Base-by-base conservation (phyloP, 192 early-diverging fungal genomes). In the Entophlyctis luteolus region DNA sequence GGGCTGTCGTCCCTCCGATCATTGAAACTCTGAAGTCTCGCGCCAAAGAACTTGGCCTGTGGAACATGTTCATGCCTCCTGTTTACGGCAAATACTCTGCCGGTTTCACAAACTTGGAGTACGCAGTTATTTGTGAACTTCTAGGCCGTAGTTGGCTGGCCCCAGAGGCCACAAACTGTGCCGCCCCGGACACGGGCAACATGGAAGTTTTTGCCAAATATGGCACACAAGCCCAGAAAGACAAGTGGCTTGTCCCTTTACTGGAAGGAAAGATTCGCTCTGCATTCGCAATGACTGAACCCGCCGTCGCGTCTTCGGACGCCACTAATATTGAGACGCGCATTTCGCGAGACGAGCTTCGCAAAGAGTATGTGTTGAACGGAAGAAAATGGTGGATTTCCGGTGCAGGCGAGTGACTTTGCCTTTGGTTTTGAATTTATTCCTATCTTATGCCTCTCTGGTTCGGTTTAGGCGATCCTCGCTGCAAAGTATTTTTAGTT, bases 181-280 rank as follows among this genome's bases (percentile, higher is more conserved):
- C 86, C 42, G 92, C 93, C 20, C 95, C 95, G 16, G 96, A 99
- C 72, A 96, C 96, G 3, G 96, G 96, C 58, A 99, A 99, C 83
- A 99, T 99, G 95, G 95, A 99, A 71, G 93, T 99, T 45, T 88
- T 99, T 65, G 92, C 91, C 36, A 95, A 96, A 77, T 99, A 95
- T 77, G 96, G 96, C 48, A 84, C 81, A 14, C 67, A 76, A 20
- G 89, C 71, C 42, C 96, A 99, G 74, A 95, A 97, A 79, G 54
- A 80, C 42, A 72, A 73, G 37, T 85, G 80, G 80, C 74, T 85
- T 33, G 58, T 48, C 6, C 96, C 96, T 10, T 79, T 99, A 54
- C 71, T 99, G 78, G 82, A 89, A 25, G 95, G 95, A 50, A 75
- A 89, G 77, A 96, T 99, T 71, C 87, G 96, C 22, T 97, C 94